phyloP scores from a whole-genome alignment of 2,329 filamentous ascomycete species.

The Chrysoporthe deuterocubensis region DNA sequence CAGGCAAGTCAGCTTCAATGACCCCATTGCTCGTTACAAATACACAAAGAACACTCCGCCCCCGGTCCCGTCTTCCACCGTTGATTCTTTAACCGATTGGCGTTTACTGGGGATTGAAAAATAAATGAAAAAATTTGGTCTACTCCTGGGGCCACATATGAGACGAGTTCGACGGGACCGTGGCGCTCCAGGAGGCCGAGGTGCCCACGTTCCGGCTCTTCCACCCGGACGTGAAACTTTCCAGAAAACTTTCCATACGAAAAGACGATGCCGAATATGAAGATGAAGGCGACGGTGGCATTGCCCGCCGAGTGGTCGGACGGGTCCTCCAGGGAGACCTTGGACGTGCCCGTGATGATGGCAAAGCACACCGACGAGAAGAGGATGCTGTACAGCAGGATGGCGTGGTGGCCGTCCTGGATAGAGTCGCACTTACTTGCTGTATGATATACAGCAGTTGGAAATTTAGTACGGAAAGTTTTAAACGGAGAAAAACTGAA shows the following conservation, averaged over 20 bases:
- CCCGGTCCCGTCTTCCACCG: too few species aligned
- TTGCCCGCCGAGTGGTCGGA: conserved; percentile 44
- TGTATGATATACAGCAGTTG: too few species aligned
- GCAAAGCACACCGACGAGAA: conserved; percentile 53
- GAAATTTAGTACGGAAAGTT: too few species aligned
- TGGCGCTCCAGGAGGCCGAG: conserved; percentile 54
- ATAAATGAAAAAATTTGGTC: too few species aligned
- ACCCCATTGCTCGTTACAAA: too few species aligned
- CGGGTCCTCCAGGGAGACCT: conserved; percentile 44
- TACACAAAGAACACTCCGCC: too few species aligned
- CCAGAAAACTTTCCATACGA: conserved; percentile 34
- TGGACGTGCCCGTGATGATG: conserved; percentile 53
- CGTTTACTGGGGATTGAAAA: too few species aligned
- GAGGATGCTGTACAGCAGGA: conserved; percentile 52
- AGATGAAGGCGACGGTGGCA: conserved; percentile 54
- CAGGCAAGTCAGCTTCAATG: too few species aligned
- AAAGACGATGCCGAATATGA: conserved; percentile 56
- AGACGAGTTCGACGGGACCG: conserved; percentile 57
- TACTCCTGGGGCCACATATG: conserved; percentile 56
- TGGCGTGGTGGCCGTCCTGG: conserved; percentile 31
- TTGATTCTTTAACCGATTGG: too few species aligned
- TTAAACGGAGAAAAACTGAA: too few species aligned
- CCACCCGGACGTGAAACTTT: conserved; percentile 51
- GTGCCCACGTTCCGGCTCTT: conserved; percentile 57
- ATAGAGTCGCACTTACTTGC: too few species aligned